Base-by-base conservation (phyloP, 305 asterid genomes). In the Stenogyne calaminthoides region DNA sequence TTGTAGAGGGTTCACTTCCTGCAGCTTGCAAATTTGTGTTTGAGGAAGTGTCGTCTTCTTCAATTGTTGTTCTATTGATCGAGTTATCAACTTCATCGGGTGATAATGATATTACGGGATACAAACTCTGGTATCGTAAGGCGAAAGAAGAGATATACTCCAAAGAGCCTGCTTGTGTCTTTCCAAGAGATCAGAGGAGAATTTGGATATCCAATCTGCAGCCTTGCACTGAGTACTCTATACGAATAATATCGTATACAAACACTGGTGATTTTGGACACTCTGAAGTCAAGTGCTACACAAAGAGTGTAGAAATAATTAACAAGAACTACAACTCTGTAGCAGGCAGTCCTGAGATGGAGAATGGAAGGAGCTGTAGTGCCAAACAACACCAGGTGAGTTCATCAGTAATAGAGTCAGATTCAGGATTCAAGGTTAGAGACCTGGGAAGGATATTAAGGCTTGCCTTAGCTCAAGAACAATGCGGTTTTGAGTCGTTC, bases 11-110 rank as follows among this genome's bases (percentile, higher is more conserved):
- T 79, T 91, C 97, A 46, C 82, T 88, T 73, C 96, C 98, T 10
- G 96, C 96, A 58, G 98, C 98, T 51, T 93, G 98, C 89, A 90
- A 86, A 82, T 91, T 93, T 81, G 79, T 93, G 64, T 93, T 93
- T 55, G 96, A 93, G 83, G 96, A 93, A 80, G 87, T 93, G 67
- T 83, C 95, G 6, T 81, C 90, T 18, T 82, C 96, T 58, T 91
- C 98, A 15, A 83, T 86, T 69, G 88, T 87, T 44, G 85, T 93
- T 72, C 83, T 89, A 25, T 82, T 93, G 79, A 87, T 93, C 63
- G 98, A 89, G 73, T 84, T 88, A 68, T 87, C 93, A 54, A 73
- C 83, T 60, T 75, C 86, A 67, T 76, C 85, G 22, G 57, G 36
- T 32, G 7, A 75, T 74, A 80, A 83, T 27, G 80, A 70, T 37